Base-by-base conservation (phyloP, 371 early-diverging fungal species). In the Zychaea mexicana region DNA sequence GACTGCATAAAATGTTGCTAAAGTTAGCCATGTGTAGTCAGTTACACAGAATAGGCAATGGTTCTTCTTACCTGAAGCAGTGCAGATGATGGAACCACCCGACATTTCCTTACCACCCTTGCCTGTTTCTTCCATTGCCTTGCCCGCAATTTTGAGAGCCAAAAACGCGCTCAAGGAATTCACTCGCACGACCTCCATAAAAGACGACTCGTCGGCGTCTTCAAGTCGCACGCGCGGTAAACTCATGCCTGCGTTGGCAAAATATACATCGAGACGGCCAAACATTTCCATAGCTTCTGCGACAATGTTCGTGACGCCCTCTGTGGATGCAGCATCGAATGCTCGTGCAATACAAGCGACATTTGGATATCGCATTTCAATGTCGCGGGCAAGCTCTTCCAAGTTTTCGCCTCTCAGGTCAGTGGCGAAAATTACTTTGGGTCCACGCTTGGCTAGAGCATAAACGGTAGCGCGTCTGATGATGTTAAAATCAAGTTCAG, bases 201-300 rank as follows among this genome's bases (percentile, higher is more conserved):
- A 76, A 9, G 55, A 62, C 46, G 66, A 60, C 15, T 61, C 63
- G 55, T 63, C 62, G 22, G 62, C 71, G 32, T 52, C 71, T 30
- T 64, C 57, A 45, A 75, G 54, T 24, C 30, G n/a, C 21, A 61
- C 9, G 61, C 57, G 39, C 57, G 69, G 10, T 45, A 30, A 12
- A 68, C 67, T 49, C 30, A 47, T 36, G 46, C 53, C 64, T 31
- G 58, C 57, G 65, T 72, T 85, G 15, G 85, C 85, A 28, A 85
- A 77, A 52, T 79, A 85, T 5, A 85, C 83, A 68, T 85, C 85
- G n/a, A 85, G 56, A 36, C 85, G 60, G 42, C 85, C 84, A 68
- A 67, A 82, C 0, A 46, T 60, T 3, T 60, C 52, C 58, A 85
- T 60, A 1, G 82, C 80, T 33, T 81, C 75, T n/a, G 71, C 42